phyloP scores from a whole-genome alignment of 805 yeast species.

The Barnettozyma populi region DNA sequence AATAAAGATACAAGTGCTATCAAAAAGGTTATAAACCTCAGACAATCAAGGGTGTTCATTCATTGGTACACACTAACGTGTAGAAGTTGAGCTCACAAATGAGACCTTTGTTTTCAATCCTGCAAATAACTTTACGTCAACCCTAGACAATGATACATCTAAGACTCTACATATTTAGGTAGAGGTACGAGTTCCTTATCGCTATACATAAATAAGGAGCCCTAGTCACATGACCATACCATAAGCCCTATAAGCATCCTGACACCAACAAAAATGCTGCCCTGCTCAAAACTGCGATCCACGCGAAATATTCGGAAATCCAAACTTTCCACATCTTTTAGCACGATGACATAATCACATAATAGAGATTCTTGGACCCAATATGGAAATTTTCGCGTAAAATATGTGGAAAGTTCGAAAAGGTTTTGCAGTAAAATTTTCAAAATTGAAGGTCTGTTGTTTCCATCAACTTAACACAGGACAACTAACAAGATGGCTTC shows the following conservation, averaged over 20 bases:
- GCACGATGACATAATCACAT: neutral
- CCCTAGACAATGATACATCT: too few relatives aligned
- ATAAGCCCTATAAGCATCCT: neutral
- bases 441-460: slow-evolving; percentile 2
- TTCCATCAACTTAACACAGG: neutral
- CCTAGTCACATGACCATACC: slow-evolving; percentile 1
- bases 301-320: neutral
- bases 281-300: neutral
- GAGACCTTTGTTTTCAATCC: too few relatives aligned
- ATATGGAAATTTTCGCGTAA: slow-evolving; percentile 5
- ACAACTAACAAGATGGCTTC: slow-evolving; percentile 76
- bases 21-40: too few relatives aligned
- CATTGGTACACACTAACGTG: too few relatives aligned
- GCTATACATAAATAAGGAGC: neutral
- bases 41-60: too few relatives aligned
- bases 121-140: too few relatives aligned
- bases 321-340: neutral
- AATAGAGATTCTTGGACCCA: neutral
- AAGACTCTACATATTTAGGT: too few relatives aligned
- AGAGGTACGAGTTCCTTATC: too few relatives aligned
- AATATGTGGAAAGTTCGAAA: neutral
- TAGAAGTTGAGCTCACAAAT: too few relatives aligned
- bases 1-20: too few relatives aligned
- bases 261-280: neutral
- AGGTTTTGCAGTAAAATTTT: slow-evolving; percentile 7